A percentile compares a stretch with the other conserved stretches of the same genome.
These are phyloP conservation scores for Theobroma cacao DNA, from an alignment of 345 rosid species.

Conservation along the genomic window DNA sequence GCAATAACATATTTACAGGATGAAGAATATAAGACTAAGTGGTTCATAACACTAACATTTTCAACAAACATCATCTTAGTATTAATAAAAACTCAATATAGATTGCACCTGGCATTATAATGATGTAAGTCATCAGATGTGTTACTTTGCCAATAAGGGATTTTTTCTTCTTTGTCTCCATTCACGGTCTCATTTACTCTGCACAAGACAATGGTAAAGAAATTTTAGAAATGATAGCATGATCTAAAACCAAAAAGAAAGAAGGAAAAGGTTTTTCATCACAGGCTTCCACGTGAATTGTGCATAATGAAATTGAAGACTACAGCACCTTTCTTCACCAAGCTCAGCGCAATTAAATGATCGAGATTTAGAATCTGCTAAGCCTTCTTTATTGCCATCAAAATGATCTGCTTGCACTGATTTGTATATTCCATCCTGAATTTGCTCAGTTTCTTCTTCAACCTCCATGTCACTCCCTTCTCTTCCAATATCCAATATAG, in stretches of 20 bases:
- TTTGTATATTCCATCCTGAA: conserved; percentile 25
- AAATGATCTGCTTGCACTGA: conserved; percentile 29
- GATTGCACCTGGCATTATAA: conserved; percentile 56
- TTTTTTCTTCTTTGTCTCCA: conserved; percentile 38
- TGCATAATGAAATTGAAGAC: background rate
- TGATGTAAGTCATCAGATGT: conserved; percentile 43
- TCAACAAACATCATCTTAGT: background rate
- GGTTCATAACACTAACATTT: background rate
- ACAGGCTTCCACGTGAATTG: background rate
- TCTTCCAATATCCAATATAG: conserved; percentile 52
- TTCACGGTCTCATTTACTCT: conserved; percentile 33
- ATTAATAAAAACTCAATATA: background rate
- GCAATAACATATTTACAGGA: conserved; percentile 18
- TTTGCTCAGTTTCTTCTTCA: conserved; percentile 37
- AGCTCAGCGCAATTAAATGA: conserved; percentile 28
- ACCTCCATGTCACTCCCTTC: conserved; percentile 38
- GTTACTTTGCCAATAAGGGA: conserved; percentile 47
- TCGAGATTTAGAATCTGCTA: conserved; percentile 26
- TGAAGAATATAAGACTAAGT: conserved; percentile 5
- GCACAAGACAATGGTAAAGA: conserved; percentile 22
- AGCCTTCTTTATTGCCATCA: conserved; percentile 23
- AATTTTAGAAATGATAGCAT: background rate
- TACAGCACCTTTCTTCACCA: conserved; percentile 56
- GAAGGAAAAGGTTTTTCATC: background rate
- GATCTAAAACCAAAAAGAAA: background rate